phyloP scores from a whole-genome alignment of 2,329 filamentous ascomycete genomes.

The Pleomassaria siparia region DNA sequence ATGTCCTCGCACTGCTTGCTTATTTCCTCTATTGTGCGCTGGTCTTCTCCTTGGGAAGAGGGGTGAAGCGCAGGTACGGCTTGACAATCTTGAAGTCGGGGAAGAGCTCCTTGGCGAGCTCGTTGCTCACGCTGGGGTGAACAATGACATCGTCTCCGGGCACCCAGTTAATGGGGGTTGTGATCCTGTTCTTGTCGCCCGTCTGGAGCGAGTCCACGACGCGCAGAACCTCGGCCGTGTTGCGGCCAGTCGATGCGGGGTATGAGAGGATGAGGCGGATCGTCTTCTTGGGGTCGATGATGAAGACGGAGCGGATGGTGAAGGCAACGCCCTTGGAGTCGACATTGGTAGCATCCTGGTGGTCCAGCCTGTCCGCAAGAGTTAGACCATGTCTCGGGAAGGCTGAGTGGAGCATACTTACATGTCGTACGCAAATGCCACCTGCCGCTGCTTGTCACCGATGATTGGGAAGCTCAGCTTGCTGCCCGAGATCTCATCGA shows the following conservation, averaged over 20 bases:
- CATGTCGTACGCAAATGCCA: constrained; percentile 57
- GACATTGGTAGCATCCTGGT: constrained; percentile 61
- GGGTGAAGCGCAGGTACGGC: constrained; percentile 63
- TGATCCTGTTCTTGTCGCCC: constrained; percentile 61
- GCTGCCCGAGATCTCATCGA: constrained; percentile 53
- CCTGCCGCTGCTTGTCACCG: constrained; percentile 55
- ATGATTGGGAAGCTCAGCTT: constrained; percentile 56
- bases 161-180: constrained; percentile 65
- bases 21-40: constrained; percentile 37
- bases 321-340: constrained; percentile 60
- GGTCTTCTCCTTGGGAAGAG: constrained; percentile 61
- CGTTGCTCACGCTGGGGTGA: constrained; percentile 59
- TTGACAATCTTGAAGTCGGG: constrained; percentile 63
- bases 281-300: constrained; percentile 66
- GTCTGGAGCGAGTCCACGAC: constrained; percentile 56
- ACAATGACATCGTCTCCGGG: constrained; percentile 64
- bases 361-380: constrained; percentile 45
- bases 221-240: constrained; percentile 56
- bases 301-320: constrained; percentile 66
- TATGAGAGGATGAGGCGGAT: constrained; percentile 65
- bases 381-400: constrained; percentile 18
- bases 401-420: constrained; percentile 25
- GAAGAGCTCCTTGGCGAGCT: constrained; percentile 61
- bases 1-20: not conserved
- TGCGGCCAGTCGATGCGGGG: constrained; percentile 62